These are phyloP conservation scores for Penicillium atrosanguineum DNA, from an alignment of 495 filamentous ascomycete species.

Conservation along the genomic window DNA sequence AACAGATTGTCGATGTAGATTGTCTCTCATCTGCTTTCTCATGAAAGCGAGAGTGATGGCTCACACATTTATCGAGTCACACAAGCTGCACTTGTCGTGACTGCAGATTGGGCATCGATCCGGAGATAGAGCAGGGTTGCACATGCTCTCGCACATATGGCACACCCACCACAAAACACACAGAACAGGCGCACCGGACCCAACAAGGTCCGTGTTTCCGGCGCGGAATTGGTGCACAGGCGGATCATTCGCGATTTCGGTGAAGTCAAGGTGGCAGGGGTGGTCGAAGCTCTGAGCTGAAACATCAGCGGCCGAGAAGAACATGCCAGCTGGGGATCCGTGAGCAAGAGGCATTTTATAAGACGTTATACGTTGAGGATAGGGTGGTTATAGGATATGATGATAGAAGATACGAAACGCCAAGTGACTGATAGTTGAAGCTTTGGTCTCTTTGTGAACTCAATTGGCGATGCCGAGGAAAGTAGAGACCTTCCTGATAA, in stretches of 20 bases:
- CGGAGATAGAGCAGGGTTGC: constrained; percentile 6
- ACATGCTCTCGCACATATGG: background rate
- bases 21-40: background rate
- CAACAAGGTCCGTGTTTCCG: background rate
- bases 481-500: background rate
- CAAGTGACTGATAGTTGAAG: background rate
- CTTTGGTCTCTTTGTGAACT: background rate
- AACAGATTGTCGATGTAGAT: background rate
- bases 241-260: background rate
- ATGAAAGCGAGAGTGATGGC: background rate
- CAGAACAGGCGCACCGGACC: background rate
- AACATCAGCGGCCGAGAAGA: background rate
- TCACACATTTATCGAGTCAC: background rate
- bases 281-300: background rate
- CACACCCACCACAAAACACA: constrained; percentile 4
- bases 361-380: background rate
- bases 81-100: constrained; percentile 1
- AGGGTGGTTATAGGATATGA: background rate
- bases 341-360: background rate
- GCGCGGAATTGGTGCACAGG: background rate
- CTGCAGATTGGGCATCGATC: constrained; percentile 10
- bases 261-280: background rate
- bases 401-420: background rate
- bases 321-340: too few relatives aligned
- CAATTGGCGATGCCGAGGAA: background rate